Base-by-base conservation (phyloP, 2,329 filamentous ascomycete genomes). In the Colletotrichum incanum region DNA sequence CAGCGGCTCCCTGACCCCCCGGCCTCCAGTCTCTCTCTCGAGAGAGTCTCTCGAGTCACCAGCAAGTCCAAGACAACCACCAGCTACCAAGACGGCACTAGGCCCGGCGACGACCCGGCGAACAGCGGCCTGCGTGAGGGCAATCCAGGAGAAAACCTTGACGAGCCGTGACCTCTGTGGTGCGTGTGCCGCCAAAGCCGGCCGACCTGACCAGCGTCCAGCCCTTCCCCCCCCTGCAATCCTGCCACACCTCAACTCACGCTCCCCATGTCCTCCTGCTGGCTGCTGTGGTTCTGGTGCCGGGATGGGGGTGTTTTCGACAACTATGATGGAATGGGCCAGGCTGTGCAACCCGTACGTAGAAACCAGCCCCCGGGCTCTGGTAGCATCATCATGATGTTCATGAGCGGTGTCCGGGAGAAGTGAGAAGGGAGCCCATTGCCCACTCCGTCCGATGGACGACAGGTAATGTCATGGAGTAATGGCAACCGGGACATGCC, bases 121-220 rank as follows among this genome's bases (percentile, higher is more conserved):
- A 20, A n/a, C 16, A n/a, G 7, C 34, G 34, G 34, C 34, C 34
- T 37, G 34, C 34, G 34, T 31, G 31, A 31, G 12, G 6, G 43
- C 43, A 37, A 37, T 2, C 2, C 20, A 37, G 34, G 11, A 18
- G 26, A 28, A 50, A 54, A 41, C 61, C 49, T 34, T 39, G 28
- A 28, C 55, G 16, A 23, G 52, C 39, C 39, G 37, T 41, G 64
- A 37, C 49, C 58, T 12, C 28, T 61, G 18, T 47, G 43, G 39
- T 54, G 28, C 43, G 12, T 61, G 67, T 71, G 67, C 67, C 67
- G 67, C 62, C 67, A 37, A 66, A 66, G 62, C 67, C 67, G 67
- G 67, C 3, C 39, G 47, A 28, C 26, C 37, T n/a, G 45, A 18
- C 26, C 49, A 28, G 47, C 47, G 14, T 28, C 47, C 3, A 2